Evolutionary conservation across 192 early-diverging fungal species (phyloP).

Genomic region (Coemansia sp.): DNA sequence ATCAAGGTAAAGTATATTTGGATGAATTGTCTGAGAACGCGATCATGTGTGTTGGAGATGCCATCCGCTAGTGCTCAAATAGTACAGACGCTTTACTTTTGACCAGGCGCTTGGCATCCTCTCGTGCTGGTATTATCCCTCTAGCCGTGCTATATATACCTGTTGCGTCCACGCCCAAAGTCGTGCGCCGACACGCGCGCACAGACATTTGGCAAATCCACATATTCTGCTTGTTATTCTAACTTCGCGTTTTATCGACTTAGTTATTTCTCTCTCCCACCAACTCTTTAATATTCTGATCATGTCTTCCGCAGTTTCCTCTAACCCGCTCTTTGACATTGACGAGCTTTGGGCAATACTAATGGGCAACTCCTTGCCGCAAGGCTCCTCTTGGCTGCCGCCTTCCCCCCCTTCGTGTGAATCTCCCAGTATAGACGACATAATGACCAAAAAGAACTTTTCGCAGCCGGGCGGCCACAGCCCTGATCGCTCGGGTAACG

Average conservation of each 20-base stretch:
- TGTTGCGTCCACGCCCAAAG: not conserved
- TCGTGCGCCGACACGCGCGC: not conserved
- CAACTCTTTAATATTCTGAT: not conserved
- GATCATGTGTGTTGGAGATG: not conserved
- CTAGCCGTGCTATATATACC: not conserved
- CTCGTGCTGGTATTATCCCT: not conserved
- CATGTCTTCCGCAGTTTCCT: not conserved
- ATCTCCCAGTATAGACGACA: not conserved
- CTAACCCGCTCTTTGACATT: too few species aligned
- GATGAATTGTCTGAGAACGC: not conserved
- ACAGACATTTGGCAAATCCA: not conserved
- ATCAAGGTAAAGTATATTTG: not conserved
- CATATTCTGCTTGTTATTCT: not conserved
- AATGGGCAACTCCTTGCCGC: not conserved
- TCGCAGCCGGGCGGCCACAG: not conserved
- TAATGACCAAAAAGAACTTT: not conserved
- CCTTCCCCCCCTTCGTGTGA: not conserved
- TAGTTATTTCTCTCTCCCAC: too few species aligned
- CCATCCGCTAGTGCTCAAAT: not conserved
- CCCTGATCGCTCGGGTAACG: not conserved
- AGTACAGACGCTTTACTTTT: not conserved
- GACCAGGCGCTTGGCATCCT: not conserved
- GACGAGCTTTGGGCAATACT: not conserved
- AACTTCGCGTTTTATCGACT: not conserved
- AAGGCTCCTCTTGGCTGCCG: not conserved